Conservation (phyloP, 441 rosid genomes). For the Populus hybrid region DNA sequence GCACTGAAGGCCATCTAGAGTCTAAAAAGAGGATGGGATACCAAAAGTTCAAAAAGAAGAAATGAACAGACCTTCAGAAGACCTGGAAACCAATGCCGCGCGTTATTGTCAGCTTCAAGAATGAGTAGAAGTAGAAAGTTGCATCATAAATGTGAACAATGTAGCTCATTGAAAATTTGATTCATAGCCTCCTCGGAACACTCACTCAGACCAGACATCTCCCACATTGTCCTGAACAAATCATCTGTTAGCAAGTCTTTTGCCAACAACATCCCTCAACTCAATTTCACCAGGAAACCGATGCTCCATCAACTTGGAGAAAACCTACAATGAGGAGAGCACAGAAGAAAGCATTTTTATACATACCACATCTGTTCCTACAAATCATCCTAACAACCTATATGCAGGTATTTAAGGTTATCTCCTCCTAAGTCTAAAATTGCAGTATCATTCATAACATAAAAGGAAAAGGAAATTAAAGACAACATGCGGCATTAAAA, state of each 20-base stretch:
- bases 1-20: too few relatives aligned
- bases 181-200: background rate
- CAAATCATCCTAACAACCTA: background rate
- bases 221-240: conserved; percentile 13
- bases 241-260: conserved; percentile 45
- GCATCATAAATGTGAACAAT: background rate
- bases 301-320: conserved; percentile 79
- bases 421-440: background rate
- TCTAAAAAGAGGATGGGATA: too few relatives aligned
- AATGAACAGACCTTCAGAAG: background rate
- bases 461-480: background rate
- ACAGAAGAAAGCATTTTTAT: background rate
- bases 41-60: too few relatives aligned
- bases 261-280: conserved; percentile 66
- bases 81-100: background rate
- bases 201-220: conserved; percentile 16
- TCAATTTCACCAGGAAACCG: conserved; percentile 97
- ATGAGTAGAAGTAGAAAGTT: background rate
- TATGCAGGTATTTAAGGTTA: background rate
- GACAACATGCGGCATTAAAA: background rate
- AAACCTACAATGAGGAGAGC: conserved; percentile 48
- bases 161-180: background rate
- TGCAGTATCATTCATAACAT: background rate
- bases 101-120: background rate
- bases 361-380: background rate